phyloP scores from a whole-genome alignment of 169 alveolate genomes.

The Plasmodium knowlesi region DNA sequence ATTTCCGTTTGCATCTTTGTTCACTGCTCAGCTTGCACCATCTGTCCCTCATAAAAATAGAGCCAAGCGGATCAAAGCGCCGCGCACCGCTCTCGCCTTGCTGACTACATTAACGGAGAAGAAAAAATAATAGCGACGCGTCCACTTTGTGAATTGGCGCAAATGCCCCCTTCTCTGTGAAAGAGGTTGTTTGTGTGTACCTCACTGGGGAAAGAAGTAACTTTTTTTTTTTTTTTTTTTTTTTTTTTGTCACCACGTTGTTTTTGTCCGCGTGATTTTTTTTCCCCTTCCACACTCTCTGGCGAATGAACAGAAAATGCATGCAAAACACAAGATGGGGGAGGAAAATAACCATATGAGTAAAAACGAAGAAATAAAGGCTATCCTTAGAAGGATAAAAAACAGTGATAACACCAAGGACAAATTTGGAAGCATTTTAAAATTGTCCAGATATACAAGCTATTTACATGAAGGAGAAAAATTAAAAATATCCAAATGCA shows the following conservation, averaged over 20 bases:
- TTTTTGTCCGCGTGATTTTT: not conserved
- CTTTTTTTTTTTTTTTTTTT: not conserved
- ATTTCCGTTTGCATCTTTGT: not conserved
- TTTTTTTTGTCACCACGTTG: not conserved
- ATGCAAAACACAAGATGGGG: not conserved
- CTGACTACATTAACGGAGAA: not conserved
- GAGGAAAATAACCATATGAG: not conserved
- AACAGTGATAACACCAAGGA: conserved; percentile 63
- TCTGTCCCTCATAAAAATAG: not conserved
- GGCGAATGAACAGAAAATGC: not conserved
- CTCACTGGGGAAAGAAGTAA: not conserved
- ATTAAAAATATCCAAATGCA: conserved; percentile 31
- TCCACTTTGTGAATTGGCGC: not conserved
- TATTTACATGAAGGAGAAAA: conserved; percentile 42
- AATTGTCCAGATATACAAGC: conserved; percentile 21
- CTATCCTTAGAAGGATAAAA: conserved; percentile 28
- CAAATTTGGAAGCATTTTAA: conserved; percentile 60
- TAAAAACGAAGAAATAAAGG: conserved; percentile 9
- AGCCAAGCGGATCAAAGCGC: not conserved
- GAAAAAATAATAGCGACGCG: not conserved
- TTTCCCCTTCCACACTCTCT: not conserved
- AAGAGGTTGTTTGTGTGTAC: not conserved
- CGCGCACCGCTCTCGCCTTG: not conserved
- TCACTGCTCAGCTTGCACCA: not conserved
- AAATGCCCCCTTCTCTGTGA: not conserved